Evolutionary conservation across 2,329 filamentous ascomycete genomes (phyloP).

Genomic region (Hansfordia pulvinata): DNA sequence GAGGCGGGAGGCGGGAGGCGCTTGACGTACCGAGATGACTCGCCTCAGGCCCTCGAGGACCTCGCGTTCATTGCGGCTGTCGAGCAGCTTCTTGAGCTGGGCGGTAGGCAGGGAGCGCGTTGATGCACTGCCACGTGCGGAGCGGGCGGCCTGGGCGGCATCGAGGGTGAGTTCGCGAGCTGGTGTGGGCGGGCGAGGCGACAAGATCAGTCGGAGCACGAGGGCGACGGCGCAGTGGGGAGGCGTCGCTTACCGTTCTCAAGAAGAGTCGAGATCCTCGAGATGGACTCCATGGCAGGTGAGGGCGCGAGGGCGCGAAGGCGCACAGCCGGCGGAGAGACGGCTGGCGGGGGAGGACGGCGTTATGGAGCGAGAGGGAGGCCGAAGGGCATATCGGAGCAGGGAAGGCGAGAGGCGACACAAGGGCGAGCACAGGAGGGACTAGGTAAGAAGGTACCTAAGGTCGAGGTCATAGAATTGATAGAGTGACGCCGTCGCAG

Average conservation of each 20-base stretch:
- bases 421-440: too few relatives aligned
- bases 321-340: conserved; percentile 12
- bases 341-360: too few relatives aligned
- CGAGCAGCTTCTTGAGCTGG: conserved; percentile 88
- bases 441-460: too few relatives aligned
- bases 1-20: conserved; percentile 1
- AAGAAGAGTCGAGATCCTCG: conserved; percentile 82
- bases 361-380: too few relatives aligned
- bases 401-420: too few relatives aligned
- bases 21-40: conserved; percentile 64
- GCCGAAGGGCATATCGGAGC: too few relatives aligned
- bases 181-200: conserved; percentile 22
- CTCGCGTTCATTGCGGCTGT: conserved; percentile 86
- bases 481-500: too few relatives aligned
- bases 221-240: not conserved
- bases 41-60: conserved; percentile 82
- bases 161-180: conserved; percentile 95
- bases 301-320: conserved; percentile 2
- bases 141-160: conserved; percentile 79
- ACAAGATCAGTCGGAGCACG: conserved; percentile 3
- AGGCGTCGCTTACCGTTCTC: conserved; percentile 79
- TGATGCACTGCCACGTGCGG: conserved; percentile 34
- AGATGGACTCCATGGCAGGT: conserved; percentile 93
- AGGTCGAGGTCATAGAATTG: too few relatives aligned
- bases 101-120: conserved; percentile 57